These are phyloP conservation scores for Thuja plicata DNA, from an alignment of 83 land plant genomes.

Conservation along the genomic window DNA sequence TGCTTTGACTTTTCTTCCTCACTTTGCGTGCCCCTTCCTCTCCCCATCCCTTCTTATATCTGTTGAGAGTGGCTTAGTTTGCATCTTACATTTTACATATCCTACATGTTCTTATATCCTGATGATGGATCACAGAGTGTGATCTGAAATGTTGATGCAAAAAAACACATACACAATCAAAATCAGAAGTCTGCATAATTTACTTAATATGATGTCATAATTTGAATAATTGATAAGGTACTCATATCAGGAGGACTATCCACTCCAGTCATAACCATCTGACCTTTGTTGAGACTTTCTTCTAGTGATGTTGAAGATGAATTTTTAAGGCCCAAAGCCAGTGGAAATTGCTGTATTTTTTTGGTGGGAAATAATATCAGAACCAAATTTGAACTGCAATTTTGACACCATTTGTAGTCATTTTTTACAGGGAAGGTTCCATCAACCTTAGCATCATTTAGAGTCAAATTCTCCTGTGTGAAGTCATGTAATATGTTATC, in stretches of 20 bases:
- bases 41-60: no score
- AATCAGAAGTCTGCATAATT: background rate
- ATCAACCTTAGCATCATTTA: background rate
- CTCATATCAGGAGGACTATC: background rate
- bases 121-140: no score
- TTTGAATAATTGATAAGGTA: no score
- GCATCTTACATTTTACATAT: no score
- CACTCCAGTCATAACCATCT: no score
- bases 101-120: no score
- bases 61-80: no score
- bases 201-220: background rate
- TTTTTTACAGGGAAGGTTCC: background rate
- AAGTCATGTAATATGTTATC: background rate
- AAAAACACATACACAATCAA: no score
- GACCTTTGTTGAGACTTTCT: background rate
- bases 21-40: no score
- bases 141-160: no score
- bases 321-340: background rate
- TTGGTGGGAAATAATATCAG: background rate
- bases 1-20: no score
- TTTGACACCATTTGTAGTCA: background rate
- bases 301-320: background rate
- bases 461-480: background rate
- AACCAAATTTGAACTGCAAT: background rate
- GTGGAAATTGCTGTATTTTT: background rate